Evolutionary conservation across 805 yeast species (phyloP).

Genomic region (Kluyveromyces siamensis): DNA sequence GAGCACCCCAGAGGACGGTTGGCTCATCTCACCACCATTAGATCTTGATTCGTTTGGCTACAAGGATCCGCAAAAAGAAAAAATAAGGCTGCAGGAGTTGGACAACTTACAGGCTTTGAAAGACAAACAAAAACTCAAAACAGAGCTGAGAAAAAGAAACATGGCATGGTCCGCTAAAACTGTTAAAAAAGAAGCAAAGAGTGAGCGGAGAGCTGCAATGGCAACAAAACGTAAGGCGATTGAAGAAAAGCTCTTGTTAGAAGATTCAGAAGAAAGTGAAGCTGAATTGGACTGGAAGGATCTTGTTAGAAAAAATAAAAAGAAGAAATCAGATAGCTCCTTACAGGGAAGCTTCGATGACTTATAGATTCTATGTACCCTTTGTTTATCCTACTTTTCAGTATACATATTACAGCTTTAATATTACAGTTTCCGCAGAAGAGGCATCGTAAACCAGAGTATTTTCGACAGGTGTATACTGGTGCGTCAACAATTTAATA

Average conservation of each 20-base stretch:
- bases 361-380: slow-evolving; percentile 22
- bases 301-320: slow-evolving; percentile 56
- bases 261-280: slow-evolving; percentile 33
- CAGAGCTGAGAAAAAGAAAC: slow-evolving; percentile 42
- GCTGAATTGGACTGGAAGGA: slow-evolving; percentile 82
- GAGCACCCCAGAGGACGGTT: slow-evolving; percentile 60
- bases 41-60: slow-evolving; percentile 64
- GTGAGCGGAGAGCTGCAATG: slow-evolving; percentile 58
- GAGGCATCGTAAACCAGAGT: slow-evolving; percentile 68
- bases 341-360: slow-evolving; percentile 58
- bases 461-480: slow-evolving; percentile 72
- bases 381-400: background rate
- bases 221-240: slow-evolving; percentile 48
- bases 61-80: slow-evolving; percentile 56
- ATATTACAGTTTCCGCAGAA: slow-evolving; percentile 37
- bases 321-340: slow-evolving; percentile 28
- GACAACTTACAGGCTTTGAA: slow-evolving; percentile 34
- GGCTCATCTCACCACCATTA: slow-evolving; percentile 51
- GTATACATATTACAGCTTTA: slow-evolving; percentile 23
- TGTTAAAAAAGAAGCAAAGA: slow-evolving; percentile 52
- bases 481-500: slow-evolving; percentile 65
- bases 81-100: slow-evolving; percentile 47
- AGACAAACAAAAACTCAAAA: slow-evolving; percentile 32
- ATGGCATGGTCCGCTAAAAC: slow-evolving; percentile 74
- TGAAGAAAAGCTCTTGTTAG: slow-evolving; percentile 38